These are phyloP conservation scores for Neofusicoccum parvum DNA, from an alignment of 2,329 filamentous ascomycete species.

Conservation along the genomic window DNA sequence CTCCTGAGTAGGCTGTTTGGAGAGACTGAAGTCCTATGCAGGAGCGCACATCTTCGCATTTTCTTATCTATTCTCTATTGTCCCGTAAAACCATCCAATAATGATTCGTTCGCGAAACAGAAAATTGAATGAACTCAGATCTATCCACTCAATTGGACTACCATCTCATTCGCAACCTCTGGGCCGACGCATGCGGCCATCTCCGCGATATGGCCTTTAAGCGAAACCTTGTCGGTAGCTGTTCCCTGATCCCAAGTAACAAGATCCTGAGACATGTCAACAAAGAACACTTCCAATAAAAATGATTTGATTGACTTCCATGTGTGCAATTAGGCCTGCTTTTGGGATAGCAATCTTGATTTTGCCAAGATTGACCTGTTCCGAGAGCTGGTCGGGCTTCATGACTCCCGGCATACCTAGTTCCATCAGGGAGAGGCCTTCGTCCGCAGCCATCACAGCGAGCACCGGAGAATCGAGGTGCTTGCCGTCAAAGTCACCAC, in stretches of 20 bases:
- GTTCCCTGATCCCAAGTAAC: slow-evolving; percentile 60
- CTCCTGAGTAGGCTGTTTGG: too few species aligned
- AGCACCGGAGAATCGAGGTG: slow-evolving; percentile 32
- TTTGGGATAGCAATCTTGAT: slow-evolving; percentile 56
- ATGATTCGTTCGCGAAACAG: background rate
- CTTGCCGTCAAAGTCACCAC: slow-evolving; percentile 23
- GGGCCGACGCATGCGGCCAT: slow-evolving; percentile 67
- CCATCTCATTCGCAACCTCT: slow-evolving; percentile 58
- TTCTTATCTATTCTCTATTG: background rate
- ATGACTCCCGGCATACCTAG: slow-evolving; percentile 70
- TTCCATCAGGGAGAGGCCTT: slow-evolving; percentile 56
- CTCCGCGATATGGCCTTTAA: slow-evolving; percentile 68
- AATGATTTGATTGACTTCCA: slow-evolving; percentile 32
- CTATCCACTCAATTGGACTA: slow-evolving; percentile 43
- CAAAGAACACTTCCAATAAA: background rate
- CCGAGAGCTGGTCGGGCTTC: slow-evolving; percentile 54
- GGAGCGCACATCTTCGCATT: background rate
- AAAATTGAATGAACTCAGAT: background rate
- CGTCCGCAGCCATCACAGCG: slow-evolving; percentile 37
- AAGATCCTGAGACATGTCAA: slow-evolving; percentile 52
- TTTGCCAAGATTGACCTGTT: slow-evolving; percentile 58
- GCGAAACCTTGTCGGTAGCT: slow-evolving; percentile 51
- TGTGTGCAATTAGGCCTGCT: slow-evolving; percentile 32
- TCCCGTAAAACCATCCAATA: background rate
- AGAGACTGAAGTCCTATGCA: too few species aligned